phyloP scores from a whole-genome alignment of 2,329 filamentous ascomycete species.

The Cytospora paraplurivora region DNA sequence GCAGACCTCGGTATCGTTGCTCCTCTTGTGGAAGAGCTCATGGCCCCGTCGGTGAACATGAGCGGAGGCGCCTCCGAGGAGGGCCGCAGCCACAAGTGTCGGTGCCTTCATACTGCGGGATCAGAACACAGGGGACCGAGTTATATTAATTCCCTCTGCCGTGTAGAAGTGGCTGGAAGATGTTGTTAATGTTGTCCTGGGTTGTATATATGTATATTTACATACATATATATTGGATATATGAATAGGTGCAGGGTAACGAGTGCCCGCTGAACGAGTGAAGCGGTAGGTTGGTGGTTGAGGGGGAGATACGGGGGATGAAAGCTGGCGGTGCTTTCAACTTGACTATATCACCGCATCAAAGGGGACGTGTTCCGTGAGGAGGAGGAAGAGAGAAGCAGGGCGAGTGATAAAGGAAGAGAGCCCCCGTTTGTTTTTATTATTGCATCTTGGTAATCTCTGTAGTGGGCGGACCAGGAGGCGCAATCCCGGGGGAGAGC shows the following conservation, averaged over 20 bases:
- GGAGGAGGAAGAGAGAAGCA: slow-evolving; percentile 42
- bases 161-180: not conserved
- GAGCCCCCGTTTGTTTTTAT: slow-evolving; percentile 47
- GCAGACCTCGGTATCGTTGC: slow-evolving; percentile 53
- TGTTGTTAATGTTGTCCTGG: slow-evolving; percentile 32
- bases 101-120: slow-evolving; percentile 71
- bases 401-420: slow-evolving; percentile 38
- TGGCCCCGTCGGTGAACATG: slow-evolving; percentile 66
- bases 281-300: slow-evolving; percentile 62
- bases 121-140: slow-evolving; percentile 33
- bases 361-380: slow-evolving; percentile 46
- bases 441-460: slow-evolving; percentile 38
- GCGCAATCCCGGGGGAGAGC: slow-evolving; percentile 16
- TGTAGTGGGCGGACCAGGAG: slow-evolving; percentile 11
- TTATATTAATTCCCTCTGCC: slow-evolving; percentile 4
- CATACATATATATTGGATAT: not conserved
- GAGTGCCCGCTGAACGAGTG: slow-evolving; percentile 88
- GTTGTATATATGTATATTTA: slow-evolving; percentile 36
- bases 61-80: slow-evolving; percentile 59
- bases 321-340: slow-evolving; percentile 52
- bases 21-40: slow-evolving; percentile 58
- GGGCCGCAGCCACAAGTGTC: slow-evolving; percentile 64
- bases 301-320: slow-evolving; percentile 50
- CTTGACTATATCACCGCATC: slow-evolving; percentile 55
- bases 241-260: slow-evolving; percentile 43